phyloP scores from a whole-genome alignment of 176 grass and related monocot species.

The Aechmea fasciata region DNA sequence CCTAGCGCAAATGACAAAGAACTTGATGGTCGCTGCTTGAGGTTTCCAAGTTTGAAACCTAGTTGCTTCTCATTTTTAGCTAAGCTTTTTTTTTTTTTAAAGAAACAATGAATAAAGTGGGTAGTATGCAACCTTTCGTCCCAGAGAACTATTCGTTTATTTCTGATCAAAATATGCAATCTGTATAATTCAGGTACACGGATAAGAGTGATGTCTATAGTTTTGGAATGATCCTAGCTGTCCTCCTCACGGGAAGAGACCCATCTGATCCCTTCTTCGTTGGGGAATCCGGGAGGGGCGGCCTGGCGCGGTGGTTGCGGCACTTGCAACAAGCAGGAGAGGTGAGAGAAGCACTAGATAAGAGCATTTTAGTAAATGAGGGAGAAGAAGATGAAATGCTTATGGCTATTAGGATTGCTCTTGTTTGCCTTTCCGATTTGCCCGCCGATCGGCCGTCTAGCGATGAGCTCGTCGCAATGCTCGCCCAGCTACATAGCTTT shows the following conservation, averaged over 20 bases:
- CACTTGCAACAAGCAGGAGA: constrained; percentile 72
- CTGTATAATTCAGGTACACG: constrained; percentile 53
- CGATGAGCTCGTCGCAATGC: constrained; percentile 85
- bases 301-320: constrained; percentile 58
- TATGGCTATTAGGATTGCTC: constrained; percentile 84
- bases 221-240: constrained; percentile 68
- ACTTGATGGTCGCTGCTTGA: too few species aligned
- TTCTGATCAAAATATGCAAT: not conserved
- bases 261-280: constrained; percentile 62
- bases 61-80: too few species aligned
- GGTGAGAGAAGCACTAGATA: constrained; percentile 64
- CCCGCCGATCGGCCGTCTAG: constrained; percentile 79
- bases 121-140: too few species aligned
- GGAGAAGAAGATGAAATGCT: constrained; percentile 84
- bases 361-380: constrained; percentile 48
- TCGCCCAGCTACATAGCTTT: constrained; percentile 70
- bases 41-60: too few species aligned
- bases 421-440: constrained; percentile 73
- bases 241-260: constrained; percentile 74
- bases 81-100: too few species aligned
- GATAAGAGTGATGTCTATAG: constrained; percentile 94
- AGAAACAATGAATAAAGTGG: too few species aligned
- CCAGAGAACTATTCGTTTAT: not conserved
- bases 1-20: too few species aligned
- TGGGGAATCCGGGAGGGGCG: constrained; percentile 38